phyloP scores from a whole-genome alignment of 2,329 filamentous ascomycete species.

The Lasiodiplodia sp. region DNA sequence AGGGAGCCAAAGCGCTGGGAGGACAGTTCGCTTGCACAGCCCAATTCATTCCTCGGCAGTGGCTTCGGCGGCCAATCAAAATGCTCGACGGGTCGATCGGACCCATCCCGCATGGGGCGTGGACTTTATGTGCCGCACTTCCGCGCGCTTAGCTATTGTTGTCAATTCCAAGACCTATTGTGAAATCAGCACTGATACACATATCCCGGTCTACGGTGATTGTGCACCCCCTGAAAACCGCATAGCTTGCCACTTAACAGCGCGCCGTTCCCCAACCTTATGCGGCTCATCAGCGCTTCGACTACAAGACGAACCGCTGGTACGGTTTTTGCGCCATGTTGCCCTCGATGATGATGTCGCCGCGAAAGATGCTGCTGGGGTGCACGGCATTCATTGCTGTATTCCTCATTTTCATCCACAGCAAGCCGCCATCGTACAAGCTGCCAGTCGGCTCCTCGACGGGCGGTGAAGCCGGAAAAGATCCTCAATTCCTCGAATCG shows the following conservation, averaged over 20 bases:
- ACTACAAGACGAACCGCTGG: background rate
- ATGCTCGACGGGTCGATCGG: background rate
- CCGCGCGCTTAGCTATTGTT: slow-evolving; percentile 1
- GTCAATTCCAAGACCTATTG: background rate
- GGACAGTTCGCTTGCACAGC: background rate
- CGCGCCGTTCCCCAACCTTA: background rate
- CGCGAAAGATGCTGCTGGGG: background rate
- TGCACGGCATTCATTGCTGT: slow-evolving; percentile 37
- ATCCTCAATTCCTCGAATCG: background rate
- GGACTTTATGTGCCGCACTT: slow-evolving; percentile 5
- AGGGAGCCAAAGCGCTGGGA: background rate
- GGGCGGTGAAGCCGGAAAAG: background rate
- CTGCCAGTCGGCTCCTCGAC: slow-evolving; percentile 25
- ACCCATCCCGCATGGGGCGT: background rate
- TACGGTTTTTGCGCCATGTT: background rate
- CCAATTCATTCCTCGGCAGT: background rate
- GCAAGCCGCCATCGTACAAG: slow-evolving; percentile 37
- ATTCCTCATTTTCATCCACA: slow-evolving; percentile 40
- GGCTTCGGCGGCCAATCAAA: background rate
- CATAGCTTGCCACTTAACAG: background rate
- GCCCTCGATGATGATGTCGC: background rate
- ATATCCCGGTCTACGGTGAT: background rate
- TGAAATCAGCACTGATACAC: background rate
- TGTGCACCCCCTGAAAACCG: background rate
- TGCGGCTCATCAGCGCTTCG: background rate